Conservation (phyloP, 2,329 filamentous ascomycete genomes). For the Purpureocillium lavendulum region DNA sequence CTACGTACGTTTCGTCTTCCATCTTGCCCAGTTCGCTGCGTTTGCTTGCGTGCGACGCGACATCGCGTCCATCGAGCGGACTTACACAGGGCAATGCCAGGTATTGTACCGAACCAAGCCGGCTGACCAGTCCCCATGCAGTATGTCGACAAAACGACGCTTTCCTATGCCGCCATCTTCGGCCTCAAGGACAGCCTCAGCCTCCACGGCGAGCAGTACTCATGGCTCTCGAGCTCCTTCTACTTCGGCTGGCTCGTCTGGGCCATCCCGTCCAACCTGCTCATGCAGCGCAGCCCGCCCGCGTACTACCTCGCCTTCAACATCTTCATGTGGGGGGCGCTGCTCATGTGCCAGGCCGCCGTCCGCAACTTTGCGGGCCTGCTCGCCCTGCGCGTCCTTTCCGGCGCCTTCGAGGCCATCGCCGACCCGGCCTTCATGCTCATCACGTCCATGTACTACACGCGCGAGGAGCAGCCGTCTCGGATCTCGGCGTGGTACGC, state of each 20-base stretch:
- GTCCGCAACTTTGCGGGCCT: conserved; percentile 48
- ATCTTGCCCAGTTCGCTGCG: neutral
- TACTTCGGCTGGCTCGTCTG: conserved; percentile 30
- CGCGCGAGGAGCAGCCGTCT: conserved; percentile 51
- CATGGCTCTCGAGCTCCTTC: conserved; percentile 27
- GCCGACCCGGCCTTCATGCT: conserved; percentile 46
- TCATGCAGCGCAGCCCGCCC: conserved; percentile 23
- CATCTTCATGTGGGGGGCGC: conserved; percentile 48
- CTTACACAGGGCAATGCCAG: no score
- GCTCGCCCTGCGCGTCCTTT: conserved; percentile 46
- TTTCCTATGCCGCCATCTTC: conserved; percentile 58
- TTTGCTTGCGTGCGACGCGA: no score
- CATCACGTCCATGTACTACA: conserved; percentile 59
- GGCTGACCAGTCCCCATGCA: neutral
- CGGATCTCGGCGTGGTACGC: conserved; percentile 52
- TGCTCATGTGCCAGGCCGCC: conserved; percentile 41
- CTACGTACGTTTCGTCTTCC: conserved; percentile 16
- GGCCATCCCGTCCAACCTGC: conserved; percentile 21
- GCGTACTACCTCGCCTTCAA: conserved; percentile 29
- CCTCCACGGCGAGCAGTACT: conserved; percentile 50
- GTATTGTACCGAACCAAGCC: no score
- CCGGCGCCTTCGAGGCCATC: conserved; percentile 56
- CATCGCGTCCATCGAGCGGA: no score
- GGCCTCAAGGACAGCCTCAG: conserved; percentile 50
- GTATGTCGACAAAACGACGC: conserved; percentile 39